phyloP scores from a whole-genome alignment of 2,329 filamentous ascomycete species.

The Colletotrichum sp. region DNA sequence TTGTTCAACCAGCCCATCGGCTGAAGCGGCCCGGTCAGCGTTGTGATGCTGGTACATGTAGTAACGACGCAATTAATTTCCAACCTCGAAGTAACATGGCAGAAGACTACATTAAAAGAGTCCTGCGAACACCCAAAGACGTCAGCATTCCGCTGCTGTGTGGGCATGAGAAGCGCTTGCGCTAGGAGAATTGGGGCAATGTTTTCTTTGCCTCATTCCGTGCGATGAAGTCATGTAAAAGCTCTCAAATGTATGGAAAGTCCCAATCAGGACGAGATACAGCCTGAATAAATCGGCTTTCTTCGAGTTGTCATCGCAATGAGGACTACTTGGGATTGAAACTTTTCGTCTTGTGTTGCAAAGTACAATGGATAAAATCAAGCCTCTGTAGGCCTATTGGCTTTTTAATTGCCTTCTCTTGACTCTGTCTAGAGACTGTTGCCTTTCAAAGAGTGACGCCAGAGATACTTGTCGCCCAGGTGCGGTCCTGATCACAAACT shows the following conservation, averaged over 20 bases:
- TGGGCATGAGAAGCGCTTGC: not conserved
- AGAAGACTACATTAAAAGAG: not conserved
- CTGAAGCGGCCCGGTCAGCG: not conserved
- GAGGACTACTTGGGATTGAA: not conserved
- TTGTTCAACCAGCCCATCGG: not conserved
- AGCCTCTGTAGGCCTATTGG: accelerated
- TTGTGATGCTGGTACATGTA: not conserved
- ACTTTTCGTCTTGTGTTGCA: not conserved
- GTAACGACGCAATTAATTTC: not conserved
- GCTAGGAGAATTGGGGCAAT: not conserved
- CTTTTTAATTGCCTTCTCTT: not conserved
- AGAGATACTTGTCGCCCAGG: not conserved
- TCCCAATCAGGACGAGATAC: not conserved
- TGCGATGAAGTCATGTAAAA: not conserved
- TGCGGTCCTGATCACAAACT: not conserved
- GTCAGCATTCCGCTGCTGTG: not conserved
- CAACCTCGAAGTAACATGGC: not conserved
- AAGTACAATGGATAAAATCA: not conserved
- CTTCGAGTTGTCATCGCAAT: not conserved
- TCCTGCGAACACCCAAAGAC: not conserved
- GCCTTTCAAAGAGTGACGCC: not conserved
- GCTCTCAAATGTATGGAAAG: not conserved
- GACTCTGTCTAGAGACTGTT: not conserved
- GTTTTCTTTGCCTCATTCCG: not conserved
- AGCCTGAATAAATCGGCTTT: not conserved